These are phyloP conservation scores for Phytophthora meadii DNA, from an alignment of 352 stramenopile genomes.

Conservation along the genomic window DNA sequence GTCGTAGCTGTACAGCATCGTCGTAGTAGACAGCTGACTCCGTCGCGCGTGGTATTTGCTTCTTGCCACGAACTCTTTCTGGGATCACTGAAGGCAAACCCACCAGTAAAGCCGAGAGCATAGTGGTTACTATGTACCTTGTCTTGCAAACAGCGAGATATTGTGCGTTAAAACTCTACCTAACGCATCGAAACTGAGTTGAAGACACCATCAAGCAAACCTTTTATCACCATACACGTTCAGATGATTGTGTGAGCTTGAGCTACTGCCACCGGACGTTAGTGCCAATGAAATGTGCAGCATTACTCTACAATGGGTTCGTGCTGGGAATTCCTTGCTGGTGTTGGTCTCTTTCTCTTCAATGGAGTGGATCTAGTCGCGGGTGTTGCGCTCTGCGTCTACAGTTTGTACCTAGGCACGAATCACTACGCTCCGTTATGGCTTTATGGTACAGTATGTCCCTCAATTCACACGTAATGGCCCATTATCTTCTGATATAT, in stretches of 20 bases:
- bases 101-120: background rate
- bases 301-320: slow-evolving; percentile 28
- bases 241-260: no score
- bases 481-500: background rate
- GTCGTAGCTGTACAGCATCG: background rate
- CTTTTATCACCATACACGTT: no score
- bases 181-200: background rate
- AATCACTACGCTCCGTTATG: slow-evolving; percentile 73
- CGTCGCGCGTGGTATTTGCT: background rate
- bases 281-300: no score
- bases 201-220: no score
- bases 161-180: background rate
- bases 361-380: slow-evolving; percentile 79
- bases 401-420: slow-evolving; percentile 70
- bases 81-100: slow-evolving; percentile 1
- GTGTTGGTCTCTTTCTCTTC: slow-evolving; percentile 75
- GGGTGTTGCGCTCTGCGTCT: slow-evolving; percentile 62
- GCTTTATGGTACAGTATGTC: slow-evolving; percentile 58
- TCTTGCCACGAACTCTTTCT: background rate
- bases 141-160: background rate
- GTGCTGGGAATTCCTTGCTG: slow-evolving; percentile 56
- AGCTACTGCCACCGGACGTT: slow-evolving; percentile 13
- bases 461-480: no score
- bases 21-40: background rate
- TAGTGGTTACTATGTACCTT: background rate